phyloP scores from a whole-genome alignment of 257 asterid genomes.

The Anisodus acutangulus region DNA sequence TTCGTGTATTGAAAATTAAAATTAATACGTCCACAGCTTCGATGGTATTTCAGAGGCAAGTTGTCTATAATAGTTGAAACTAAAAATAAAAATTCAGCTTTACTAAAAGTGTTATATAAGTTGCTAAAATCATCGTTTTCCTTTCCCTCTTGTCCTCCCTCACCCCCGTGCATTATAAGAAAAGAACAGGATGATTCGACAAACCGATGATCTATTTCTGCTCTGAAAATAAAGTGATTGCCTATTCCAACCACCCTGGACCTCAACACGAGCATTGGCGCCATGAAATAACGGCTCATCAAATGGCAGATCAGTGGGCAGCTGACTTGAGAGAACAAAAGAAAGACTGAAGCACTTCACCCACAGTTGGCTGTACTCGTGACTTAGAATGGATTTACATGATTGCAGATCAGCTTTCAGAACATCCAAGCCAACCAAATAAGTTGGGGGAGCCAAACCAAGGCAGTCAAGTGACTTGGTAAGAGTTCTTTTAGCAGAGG shows the following conservation, averaged over 20 bases:
- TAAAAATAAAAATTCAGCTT: slow-evolving; percentile 17
- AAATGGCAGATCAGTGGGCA: slow-evolving; percentile 37
- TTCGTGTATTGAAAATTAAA: background rate
- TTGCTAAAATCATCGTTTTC: background rate
- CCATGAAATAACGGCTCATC: slow-evolving; percentile 53
- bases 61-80: background rate
- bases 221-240: slow-evolving; percentile 48
- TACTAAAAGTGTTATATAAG: background rate
- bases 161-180: background rate
- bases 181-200: slow-evolving; percentile 35
- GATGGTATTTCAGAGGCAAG: background rate
- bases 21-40: background rate
- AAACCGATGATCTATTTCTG: slow-evolving; percentile 47
- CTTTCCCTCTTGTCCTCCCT: background rate
- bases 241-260: slow-evolving; percentile 45
- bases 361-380: slow-evolving; percentile 45
- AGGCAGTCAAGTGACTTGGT: slow-evolving; percentile 38
- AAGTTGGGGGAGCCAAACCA: slow-evolving; percentile 46
- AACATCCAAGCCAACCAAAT: slow-evolving; percentile 48
- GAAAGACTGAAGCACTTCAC: slow-evolving; percentile 48
- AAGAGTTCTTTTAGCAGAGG: slow-evolving; percentile 24
- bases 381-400: slow-evolving; percentile 36
- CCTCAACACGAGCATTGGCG: slow-evolving; percentile 51
- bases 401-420: slow-evolving; percentile 43
- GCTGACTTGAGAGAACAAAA: slow-evolving; percentile 51